Conservation (phyloP, 805 yeast species). For the Yueomyces sp. region DNA sequence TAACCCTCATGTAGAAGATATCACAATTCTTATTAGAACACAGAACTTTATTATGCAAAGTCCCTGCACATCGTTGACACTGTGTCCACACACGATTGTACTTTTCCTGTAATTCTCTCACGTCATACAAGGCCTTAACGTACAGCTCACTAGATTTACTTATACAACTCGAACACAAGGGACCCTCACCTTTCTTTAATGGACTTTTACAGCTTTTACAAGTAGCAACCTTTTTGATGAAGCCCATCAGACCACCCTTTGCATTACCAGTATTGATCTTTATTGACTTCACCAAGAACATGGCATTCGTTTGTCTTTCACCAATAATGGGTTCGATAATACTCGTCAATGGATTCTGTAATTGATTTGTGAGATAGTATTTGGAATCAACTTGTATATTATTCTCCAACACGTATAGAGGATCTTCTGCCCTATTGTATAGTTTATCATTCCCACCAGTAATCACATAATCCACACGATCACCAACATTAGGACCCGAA, state of each 20-base stretch:
- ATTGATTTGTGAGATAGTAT: conserved; percentile 84
- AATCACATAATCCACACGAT: conserved; percentile 94
- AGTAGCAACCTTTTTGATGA: conserved; percentile 76
- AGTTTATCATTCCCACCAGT: conserved; percentile 71
- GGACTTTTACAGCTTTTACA: conserved; percentile 87
- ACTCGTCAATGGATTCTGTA: conserved; percentile 83
- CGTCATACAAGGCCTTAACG: conserved; percentile 64
- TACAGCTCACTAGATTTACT: conserved; percentile 64
- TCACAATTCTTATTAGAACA: conserved; percentile 97
- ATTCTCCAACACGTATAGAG: conserved; percentile 81
- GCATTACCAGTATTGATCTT: conserved; percentile 38
- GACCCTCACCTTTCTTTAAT: conserved; percentile 49
- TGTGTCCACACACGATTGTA: conserved; percentile 93
- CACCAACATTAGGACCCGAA: conserved; percentile 93
- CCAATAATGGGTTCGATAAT: conserved; percentile 94
- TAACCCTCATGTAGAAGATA: conserved; percentile 86
- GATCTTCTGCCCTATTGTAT: conserved; percentile 95
- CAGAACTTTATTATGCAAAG: conserved; percentile 86
- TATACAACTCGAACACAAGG: conserved; percentile 70
- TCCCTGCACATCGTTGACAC: conserved; percentile 96
- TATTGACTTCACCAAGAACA: conserved; percentile 44
- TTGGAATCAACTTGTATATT: conserved; percentile 89
- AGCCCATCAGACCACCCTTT: conserved; percentile 82
- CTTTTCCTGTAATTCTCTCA: conserved; percentile 67
- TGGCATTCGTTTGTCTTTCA: conserved; percentile 63